Percentiles rank a stretch among this genome's conserved stretches.
Conservation (phyloP, 2,329 filamentous ascomycete species). For the Hymenoscyphus salicellus region DNA sequence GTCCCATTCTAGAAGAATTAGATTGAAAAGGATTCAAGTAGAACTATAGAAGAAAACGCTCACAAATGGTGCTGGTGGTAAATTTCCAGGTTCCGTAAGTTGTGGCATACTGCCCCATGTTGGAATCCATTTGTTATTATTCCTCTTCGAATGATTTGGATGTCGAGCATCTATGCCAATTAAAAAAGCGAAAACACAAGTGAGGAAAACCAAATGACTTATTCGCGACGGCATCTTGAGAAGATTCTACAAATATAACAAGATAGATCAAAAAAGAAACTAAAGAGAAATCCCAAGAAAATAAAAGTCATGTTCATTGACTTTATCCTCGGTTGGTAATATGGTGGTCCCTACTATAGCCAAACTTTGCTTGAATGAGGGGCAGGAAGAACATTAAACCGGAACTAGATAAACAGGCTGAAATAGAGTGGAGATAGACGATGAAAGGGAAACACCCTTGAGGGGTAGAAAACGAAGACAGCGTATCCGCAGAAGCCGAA, state of each 20-base stretch:
- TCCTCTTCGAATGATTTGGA: neutral
- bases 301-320: neutral
- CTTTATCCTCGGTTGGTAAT: neutral
- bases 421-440: conserved; percentile 1
- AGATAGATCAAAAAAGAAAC: neutral
- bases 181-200: neutral
- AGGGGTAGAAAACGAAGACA: no score
- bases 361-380: conserved; percentile 6
- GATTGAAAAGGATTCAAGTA: neutral
- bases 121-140: conserved; percentile 24
- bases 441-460: no score
- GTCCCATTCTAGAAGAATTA: conserved; percentile 33
- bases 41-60: conserved; percentile 24
- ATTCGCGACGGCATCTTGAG: conserved; percentile 8
- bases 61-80: conserved; percentile 60
- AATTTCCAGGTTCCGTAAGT: conserved; percentile 58
- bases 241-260: neutral
- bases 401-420: conserved; percentile 14
- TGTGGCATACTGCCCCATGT: conserved; percentile 67
- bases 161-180: conserved; percentile 4
- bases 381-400: conserved; percentile 19
- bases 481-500: no score
- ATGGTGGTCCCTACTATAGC: neutral
- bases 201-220: conserved; percentile 1
- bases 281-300: neutral